These are phyloP conservation scores for grape (Vitis vinifera) DNA, from an alignment of 164 flowering plant genomes.

Conservation along the genomic window ASM3070453v1 NC_081820.1:26334501-26335000, in stretches of 20 bases:
- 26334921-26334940: slow-evolving; percentile 61
- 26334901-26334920: slow-evolving; percentile 53
- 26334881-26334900: slow-evolving; percentile 52
- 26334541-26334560: background rate
- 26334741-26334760: slow-evolving; percentile 32
- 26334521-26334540: no score
- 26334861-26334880: slow-evolving; percentile 60
- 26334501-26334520: no score
- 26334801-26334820: slow-evolving; percentile 46
- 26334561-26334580: slow-evolving; percentile 59
- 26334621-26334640: slow-evolving; percentile 59
- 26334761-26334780: slow-evolving; percentile 27
- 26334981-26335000: slow-evolving; percentile 59
- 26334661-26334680: slow-evolving; percentile 40
- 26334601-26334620: slow-evolving; percentile 85
- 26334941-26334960: slow-evolving; percentile 79
- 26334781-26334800: slow-evolving; percentile 48
- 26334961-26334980: slow-evolving; percentile 70
- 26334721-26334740: slow-evolving; percentile 28
- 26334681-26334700: slow-evolving; percentile 70
- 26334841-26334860: slow-evolving; percentile 82
- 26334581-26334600: slow-evolving; percentile 96
- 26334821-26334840: slow-evolving; percentile 61
- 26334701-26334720: slow-evolving; percentile 74
- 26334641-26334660: slow-evolving; percentile 64